phyloP scores from a whole-genome alignment of 495 filamentous ascomycete species.

The Xylaria bambusicola region DNA sequence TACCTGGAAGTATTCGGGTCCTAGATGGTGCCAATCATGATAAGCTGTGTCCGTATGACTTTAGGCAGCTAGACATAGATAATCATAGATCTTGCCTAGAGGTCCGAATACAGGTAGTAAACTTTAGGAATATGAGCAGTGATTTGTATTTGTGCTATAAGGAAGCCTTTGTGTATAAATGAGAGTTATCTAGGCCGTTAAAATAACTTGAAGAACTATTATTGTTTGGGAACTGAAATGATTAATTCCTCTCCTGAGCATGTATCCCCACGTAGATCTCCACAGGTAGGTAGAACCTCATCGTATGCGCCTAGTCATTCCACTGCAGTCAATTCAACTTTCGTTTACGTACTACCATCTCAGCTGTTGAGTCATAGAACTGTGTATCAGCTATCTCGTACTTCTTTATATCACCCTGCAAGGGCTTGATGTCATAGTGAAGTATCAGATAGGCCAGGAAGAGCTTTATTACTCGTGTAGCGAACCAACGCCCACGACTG shows the following conservation, averaged over 20 bases:
- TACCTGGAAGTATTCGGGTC: not conserved
- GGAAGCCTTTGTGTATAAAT: too few relatives aligned
- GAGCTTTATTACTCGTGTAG: constrained; percentile 23
- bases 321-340: not conserved
- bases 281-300: too few relatives aligned
- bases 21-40: constrained; percentile 4
- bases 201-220: too few relatives aligned
- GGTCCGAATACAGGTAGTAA: not conserved
- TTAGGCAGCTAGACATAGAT: not conserved
- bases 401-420: not conserved
- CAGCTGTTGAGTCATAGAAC: constrained; percentile 2
- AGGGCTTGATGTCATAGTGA: constrained; percentile 24
- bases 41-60: constrained; percentile 1
- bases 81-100: not conserved
- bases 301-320: too few relatives aligned
- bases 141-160: too few relatives aligned
- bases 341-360: constrained; percentile 4
- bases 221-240: too few relatives aligned
- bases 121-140: too few relatives aligned
- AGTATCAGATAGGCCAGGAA: constrained; percentile 25
- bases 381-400: constrained; percentile 1
- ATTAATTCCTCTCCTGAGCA: too few relatives aligned
- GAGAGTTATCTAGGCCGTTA: too few relatives aligned
- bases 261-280: too few relatives aligned
- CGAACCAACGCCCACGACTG: constrained; percentile 29